These are phyloP conservation scores for Picea sitchensis DNA, from an alignment of 75 land plant species.

Conservation along the genomic window DNA sequence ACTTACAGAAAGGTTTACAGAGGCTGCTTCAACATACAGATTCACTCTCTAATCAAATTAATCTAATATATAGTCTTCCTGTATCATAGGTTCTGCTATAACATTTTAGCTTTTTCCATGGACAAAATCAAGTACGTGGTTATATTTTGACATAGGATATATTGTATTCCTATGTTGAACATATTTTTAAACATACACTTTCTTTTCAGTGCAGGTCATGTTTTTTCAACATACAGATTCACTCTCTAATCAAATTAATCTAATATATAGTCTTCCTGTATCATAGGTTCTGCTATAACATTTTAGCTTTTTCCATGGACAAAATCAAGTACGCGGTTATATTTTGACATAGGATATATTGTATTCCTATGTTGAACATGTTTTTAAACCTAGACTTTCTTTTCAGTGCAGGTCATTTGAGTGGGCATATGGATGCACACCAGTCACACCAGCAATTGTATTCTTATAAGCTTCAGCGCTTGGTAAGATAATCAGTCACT, in stretches of 20 bases:
- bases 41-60: background rate
- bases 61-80: background rate
- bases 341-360: background rate
- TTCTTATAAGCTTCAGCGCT: conserved; percentile 58
- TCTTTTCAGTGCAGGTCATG: conserved; percentile 60
- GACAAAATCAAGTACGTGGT: too few relatives aligned
- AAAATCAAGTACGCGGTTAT: too few relatives aligned
- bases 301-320: too few relatives aligned
- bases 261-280: background rate
- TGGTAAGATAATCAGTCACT: conserved; percentile 28
- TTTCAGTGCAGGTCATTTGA: conserved; percentile 68
- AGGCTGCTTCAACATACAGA: background rate
- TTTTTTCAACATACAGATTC: background rate
- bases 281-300: too few relatives aligned
- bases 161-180: background rate
- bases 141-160: background rate
- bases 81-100: too few relatives aligned
- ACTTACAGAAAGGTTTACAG: background rate
- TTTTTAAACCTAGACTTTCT: background rate
- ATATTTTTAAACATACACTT: background rate
- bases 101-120: too few relatives aligned
- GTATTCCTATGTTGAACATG: background rate
- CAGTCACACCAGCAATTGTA: conserved; percentile 47
- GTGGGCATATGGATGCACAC: conserved; percentile 35
- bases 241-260: background rate